phyloP scores from a whole-genome alignment of 495 filamentous ascomycete genomes.

The Daldinia loculata region DNA sequence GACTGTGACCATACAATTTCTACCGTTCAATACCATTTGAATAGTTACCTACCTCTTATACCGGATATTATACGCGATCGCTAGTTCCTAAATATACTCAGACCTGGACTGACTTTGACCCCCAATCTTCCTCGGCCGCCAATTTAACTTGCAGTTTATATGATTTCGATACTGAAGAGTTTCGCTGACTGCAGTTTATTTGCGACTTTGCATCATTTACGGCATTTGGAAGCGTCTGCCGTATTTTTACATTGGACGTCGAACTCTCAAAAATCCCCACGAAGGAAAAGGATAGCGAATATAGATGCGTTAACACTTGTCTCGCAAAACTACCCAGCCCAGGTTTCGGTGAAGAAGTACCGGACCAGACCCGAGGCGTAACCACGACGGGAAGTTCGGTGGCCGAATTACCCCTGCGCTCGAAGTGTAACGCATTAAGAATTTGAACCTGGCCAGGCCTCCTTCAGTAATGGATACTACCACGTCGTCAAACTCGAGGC shows the following conservation, averaged over 20 bases:
- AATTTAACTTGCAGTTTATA: not conserved
- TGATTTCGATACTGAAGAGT: not conserved
- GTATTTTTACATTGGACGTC: not conserved
- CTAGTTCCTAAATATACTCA: not conserved
- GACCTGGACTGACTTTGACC: not conserved
- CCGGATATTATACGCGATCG: not conserved
- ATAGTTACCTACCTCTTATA: not conserved
- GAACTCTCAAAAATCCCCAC: not conserved
- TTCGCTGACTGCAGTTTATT: not conserved
- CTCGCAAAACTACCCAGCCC: not conserved
- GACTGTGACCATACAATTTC: not conserved
- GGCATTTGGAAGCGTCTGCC: not conserved
- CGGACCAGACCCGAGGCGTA: constrained; percentile 18
- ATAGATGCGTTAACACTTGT: constrained; percentile 1
- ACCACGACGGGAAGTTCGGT: constrained; percentile 20
- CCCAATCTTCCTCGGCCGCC: not conserved
- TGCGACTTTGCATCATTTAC: not conserved
- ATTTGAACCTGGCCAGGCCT: constrained; percentile 21
- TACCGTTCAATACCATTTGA: not conserved
- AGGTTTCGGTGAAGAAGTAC: constrained; percentile 7
- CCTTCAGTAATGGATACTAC: constrained; percentile 42
- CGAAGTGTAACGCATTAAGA: constrained; percentile 31
- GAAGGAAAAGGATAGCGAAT: not conserved
- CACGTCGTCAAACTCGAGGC: constrained; percentile 21
- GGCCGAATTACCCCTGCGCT: constrained; percentile 19